phyloP scores from a whole-genome alignment of 192 early-diverging fungal genomes.

The Coemansia sp. region DNA sequence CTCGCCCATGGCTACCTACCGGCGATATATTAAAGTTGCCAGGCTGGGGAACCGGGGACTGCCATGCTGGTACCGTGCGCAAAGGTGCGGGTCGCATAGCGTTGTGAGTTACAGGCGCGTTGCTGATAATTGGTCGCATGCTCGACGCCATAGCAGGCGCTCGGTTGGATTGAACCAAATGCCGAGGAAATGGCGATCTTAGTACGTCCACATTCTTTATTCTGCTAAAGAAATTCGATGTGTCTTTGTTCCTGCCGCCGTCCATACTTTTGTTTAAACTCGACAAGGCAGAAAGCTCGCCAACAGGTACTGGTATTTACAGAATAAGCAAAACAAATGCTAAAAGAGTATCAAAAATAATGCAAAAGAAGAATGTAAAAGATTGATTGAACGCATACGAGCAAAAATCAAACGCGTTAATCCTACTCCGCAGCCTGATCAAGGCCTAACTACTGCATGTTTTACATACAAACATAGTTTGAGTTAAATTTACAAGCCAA shows the following conservation, averaged over 20 bases:
- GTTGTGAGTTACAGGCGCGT: background rate
- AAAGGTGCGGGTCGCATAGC: slow-evolving; percentile 16
- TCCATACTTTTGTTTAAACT: slow-evolving; percentile 17
- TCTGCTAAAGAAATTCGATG: slow-evolving; percentile 36
- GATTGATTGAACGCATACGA: no score
- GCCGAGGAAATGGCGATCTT: slow-evolving; percentile 41
- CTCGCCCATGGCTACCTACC: background rate
- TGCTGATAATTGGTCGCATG: slow-evolving; percentile 9
- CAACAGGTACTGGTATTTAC: slow-evolving; percentile 9
- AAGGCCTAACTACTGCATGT: no score
- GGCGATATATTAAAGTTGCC: slow-evolving; percentile 11
- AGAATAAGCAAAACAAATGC: slow-evolving; percentile 1
- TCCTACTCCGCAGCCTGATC: no score
- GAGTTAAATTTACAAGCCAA: no score
- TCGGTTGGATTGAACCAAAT: slow-evolving; percentile 18
- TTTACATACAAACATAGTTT: no score
- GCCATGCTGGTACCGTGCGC: slow-evolving; percentile 17
- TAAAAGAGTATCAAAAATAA: no score
- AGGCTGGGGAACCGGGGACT: slow-evolving; percentile 11
- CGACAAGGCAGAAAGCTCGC: background rate
- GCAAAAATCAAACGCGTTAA: no score
- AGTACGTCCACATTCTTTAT: slow-evolving; percentile 39
- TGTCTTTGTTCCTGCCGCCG: slow-evolving; percentile 16
- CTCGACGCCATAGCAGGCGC: slow-evolving; percentile 10
- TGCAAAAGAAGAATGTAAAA: no score